A percentile compares a stretch with the other conserved stretches of the same genome.
phyloP scores from a whole-genome alignment of 345 rosid genomes.

The Eutrema japonicum region DNA sequence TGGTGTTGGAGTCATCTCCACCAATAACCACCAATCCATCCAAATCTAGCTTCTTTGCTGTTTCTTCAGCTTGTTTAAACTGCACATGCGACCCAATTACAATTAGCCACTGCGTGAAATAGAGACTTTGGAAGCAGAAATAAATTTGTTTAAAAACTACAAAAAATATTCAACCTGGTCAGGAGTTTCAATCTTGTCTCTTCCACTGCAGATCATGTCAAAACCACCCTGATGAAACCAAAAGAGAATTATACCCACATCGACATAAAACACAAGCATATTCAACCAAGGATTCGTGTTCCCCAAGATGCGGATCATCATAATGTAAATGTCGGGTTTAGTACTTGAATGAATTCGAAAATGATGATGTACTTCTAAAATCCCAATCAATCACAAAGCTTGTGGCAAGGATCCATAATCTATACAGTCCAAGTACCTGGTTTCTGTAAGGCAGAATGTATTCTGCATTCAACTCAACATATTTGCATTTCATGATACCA shows the following conservation, averaged over 20 bases:
- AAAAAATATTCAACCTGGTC: constrained; percentile 64
- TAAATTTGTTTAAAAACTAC: neutral
- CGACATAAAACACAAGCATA: neutral
- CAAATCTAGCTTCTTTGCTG: constrained; percentile 80
- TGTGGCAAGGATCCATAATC: neutral
- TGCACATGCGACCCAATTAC: constrained; percentile 44
- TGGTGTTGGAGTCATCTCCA: constrained; percentile 99
- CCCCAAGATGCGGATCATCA: neutral
- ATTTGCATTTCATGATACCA: constrained; percentile 97
- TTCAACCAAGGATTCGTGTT: neutral
- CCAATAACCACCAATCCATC: constrained; percentile 96
- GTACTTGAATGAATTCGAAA: neutral
- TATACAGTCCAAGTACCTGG: constrained; percentile 57
- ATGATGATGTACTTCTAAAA: neutral
- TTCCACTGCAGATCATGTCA: constrained; percentile 99
- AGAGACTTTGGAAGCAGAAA: neutral
- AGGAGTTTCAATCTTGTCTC: constrained; percentile 99
- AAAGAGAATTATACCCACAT: constrained; percentile 20
- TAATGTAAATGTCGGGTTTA: neutral
- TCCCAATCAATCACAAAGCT: constrained; percentile 12
- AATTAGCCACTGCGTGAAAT: neutral
- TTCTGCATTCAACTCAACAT: constrained; percentile 71
- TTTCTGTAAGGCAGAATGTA: constrained; percentile 85
- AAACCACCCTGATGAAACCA: constrained; percentile 79
- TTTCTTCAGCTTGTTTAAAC: constrained; percentile 99